Evolutionary conservation across 345 rosid species (phyloP).

Genomic region (Fremontodendron californicum): DNA sequence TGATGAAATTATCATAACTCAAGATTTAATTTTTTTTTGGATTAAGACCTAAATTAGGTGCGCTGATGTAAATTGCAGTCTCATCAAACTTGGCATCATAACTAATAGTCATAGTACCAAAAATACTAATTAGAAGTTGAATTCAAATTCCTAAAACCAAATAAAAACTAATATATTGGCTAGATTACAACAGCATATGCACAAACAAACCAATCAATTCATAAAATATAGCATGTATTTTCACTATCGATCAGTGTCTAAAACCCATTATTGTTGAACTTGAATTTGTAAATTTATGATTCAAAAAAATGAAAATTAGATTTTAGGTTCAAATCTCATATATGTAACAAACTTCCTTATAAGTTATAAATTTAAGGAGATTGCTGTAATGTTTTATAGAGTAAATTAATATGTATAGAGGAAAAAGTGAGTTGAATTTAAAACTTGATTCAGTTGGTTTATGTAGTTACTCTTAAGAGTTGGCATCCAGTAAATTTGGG

Average conservation of each 20-base stretch:
- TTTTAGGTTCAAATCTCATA: background rate
- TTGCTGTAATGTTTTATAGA: background rate
- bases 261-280: background rate
- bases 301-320: background rate
- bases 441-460: too few species aligned
- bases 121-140: background rate
- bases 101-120: background rate
- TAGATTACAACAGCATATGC: background rate
- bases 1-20: background rate
- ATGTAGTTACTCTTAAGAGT: too few species aligned
- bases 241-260: background rate
- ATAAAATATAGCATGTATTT: background rate
- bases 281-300: background rate
- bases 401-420: background rate
- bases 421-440: background rate
- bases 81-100: background rate
- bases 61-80: background rate
- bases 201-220: background rate
- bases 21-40: background rate
- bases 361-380: background rate
- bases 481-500: too few species aligned
- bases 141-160: background rate
- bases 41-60: background rate
- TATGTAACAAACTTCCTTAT: background rate
- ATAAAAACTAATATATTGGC: background rate